Base-by-base conservation (phyloP, 257 asterid species). In the Leonotis leonurus region DNA sequence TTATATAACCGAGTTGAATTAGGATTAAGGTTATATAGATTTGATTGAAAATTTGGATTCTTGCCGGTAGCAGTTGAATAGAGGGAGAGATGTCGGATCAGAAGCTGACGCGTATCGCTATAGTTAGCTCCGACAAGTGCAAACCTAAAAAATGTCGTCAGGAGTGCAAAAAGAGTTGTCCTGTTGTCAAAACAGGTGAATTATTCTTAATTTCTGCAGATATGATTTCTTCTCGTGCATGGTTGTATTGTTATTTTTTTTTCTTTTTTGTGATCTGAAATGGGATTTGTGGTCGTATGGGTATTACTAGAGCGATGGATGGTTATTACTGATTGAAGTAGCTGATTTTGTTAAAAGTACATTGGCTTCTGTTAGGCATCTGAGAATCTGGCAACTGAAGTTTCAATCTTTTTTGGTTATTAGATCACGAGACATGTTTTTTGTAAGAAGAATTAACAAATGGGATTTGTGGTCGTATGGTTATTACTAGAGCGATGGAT, bases 131-230 rank as follows among this genome's bases (percentile, higher is more conserved):
- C 63, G 96, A 93, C 60, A 90, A 80, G 85, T 93, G 97, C 75
- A 93, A 89, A 78, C 99, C 97, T 14, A 93, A 87, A 59, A 93
- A 89, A 75, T 93, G 96, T 73, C 83, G 95, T 1, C 95, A 85
- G 78, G 95, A 87, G 70, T 93, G 99, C 82, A 87, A 80, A 75
- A 93, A 89, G 82, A 85, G 95, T 46, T 93, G 99, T 62, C 99
- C 99, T 24, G 97, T 89, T 62, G 97, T 89, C 60, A 89, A 82
- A 82, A 87, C 97, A 21, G 99, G 99, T 82, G n/a, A n/a, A n/a
- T 8, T 62, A 25, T 27, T 12, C 46, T 5, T 0, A 20, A 36
- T 56, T 35, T 30, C 6, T 7, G 58, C 54, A 13, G 60, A 43
- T 3, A 4, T 32, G 13, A 24, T 59, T n/a, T 41, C 36, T 46